Evolutionary conservation across 75 land plant species (phyloP), one percentile per base, ranked within the genome.

Genomic region (Picea glauca): DNA sequence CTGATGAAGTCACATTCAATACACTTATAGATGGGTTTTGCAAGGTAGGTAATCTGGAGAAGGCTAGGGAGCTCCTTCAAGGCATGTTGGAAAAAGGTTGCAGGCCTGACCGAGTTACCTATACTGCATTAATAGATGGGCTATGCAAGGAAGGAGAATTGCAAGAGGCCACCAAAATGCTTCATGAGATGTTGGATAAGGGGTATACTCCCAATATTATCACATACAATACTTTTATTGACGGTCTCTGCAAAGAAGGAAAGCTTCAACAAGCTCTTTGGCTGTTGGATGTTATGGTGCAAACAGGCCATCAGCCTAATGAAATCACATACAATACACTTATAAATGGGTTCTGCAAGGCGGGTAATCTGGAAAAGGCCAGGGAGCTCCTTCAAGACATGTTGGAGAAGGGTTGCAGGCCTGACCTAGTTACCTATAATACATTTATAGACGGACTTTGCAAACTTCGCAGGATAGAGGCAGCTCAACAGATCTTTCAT

Each of bases 361-460:
- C 75, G 12, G 68, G 81, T 65, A 74, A 72, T 58, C 58, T 88
- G 43, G 40, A 79, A 17, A 85, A 92, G 60, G 88, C 84, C 59
- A 58, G 79, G 20, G 70, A 82, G 17, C 58, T 86, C 1, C 78
- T 74, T 78, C 65, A 17, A 1, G 78, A 76, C 23, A 88, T 92
- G 88, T 35, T 35, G 2, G 82, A 88, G 35, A 57, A 80, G 72
- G 81, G 87, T 13, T 46, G 93, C 21, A 57, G 76, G 11, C 95
- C 95, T 3, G 91, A 91, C 86, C 89, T 93, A 6, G 70, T 91
- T 50, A 87, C 91, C 30, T 93, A 88, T 68, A 90, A 96, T 0
- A 78, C 86, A 23, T 82, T 95, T 74, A 87, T 95, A 58, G 85
- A 90, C 81, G 98, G 91, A n/a, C 85, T 88, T 17, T 95, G 96